Conservation (phyloP, 1,284 basidiomycete species). For the Coniferiporia sulphurascens region DNA sequence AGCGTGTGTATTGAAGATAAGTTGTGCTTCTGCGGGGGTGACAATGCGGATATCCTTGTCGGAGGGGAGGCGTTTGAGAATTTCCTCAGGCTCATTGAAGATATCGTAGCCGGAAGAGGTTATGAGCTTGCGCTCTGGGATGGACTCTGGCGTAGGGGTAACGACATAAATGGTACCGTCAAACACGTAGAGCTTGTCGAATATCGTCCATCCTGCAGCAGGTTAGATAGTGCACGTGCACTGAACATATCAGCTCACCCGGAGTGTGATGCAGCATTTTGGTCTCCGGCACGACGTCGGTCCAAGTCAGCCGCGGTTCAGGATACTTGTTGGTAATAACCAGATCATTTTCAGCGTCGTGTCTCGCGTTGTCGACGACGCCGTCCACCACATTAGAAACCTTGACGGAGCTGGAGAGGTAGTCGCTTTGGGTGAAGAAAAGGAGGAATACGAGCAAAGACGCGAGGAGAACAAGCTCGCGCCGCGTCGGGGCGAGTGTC, state of each 20-base stretch:
- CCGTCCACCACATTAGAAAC: background rate
- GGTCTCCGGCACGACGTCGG: conserved; percentile 14
- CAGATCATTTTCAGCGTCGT: background rate
- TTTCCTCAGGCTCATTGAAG: conserved; percentile 29
- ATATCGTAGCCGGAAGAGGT: conserved; percentile 53
- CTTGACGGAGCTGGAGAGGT: background rate
- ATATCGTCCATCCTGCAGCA: conserved; percentile 60
- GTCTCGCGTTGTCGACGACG: background rate
- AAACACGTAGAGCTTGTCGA: conserved; percentile 71
- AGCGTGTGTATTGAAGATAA: conserved; percentile 57
- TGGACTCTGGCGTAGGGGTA: conserved; percentile 44
- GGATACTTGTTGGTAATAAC: background rate
- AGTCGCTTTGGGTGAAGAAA: conserved; percentile 3
- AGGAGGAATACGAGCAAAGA: conserved; percentile 4
- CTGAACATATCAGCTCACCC: conserved; percentile 3
- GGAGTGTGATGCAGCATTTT: conserved; percentile 15
- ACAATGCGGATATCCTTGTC: conserved; percentile 78
- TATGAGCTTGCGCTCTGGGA: conserved; percentile 53
- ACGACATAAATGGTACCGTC: conserved; percentile 78
- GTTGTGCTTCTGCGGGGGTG: conserved; percentile 59
- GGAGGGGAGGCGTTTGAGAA: conserved; percentile 52
- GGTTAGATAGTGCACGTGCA: background rate
- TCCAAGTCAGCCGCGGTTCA: conserved; percentile 14
- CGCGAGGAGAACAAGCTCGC: conserved; percentile 11
- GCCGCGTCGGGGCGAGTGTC: conserved; percentile 13